Percentiles rank a stretch among this genome's conserved stretches.
Evolutionary conservation across 2,329 filamentous ascomycete species (phyloP).

Genomic region (Aspergillus fijiensis): DNA sequence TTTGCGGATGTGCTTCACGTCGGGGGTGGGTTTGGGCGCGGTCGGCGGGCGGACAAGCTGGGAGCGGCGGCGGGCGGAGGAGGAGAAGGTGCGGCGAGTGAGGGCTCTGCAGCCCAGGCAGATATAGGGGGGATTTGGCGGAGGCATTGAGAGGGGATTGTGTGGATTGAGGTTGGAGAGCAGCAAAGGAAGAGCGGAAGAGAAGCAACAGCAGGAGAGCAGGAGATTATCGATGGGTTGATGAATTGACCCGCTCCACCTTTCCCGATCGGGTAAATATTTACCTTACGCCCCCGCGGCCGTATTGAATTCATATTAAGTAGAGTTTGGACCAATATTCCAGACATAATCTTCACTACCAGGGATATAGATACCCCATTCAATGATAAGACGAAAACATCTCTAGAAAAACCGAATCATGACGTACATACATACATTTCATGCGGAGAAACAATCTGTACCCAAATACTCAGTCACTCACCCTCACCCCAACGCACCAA

Average conservation of each 20-base stretch:
- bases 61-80: constrained; percentile 19
- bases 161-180: constrained; percentile 2
- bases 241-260: constrained; percentile 2
- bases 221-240: no score
- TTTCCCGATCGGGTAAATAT: constrained; percentile 12
- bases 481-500: no score
- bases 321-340: no score
- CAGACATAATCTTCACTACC: no score
- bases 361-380: no score
- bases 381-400: no score
- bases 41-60: constrained; percentile 58
- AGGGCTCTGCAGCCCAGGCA: constrained; percentile 36
- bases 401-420: no score
- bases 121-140: constrained; percentile 30
- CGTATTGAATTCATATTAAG: no score
- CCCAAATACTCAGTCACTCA: background rate
- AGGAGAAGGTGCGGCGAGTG: constrained; percentile 15
- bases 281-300: background rate
- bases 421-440: background rate
- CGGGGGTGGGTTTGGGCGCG: constrained; percentile 75
- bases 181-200: constrained; percentile 1
- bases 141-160: constrained; percentile 22
- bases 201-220: background rate
- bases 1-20: constrained; percentile 87
- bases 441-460: background rate